phyloP scores from a whole-genome alignment of 2,329 filamentous ascomycete genomes.

The Cladophialophora immunda region DNA sequence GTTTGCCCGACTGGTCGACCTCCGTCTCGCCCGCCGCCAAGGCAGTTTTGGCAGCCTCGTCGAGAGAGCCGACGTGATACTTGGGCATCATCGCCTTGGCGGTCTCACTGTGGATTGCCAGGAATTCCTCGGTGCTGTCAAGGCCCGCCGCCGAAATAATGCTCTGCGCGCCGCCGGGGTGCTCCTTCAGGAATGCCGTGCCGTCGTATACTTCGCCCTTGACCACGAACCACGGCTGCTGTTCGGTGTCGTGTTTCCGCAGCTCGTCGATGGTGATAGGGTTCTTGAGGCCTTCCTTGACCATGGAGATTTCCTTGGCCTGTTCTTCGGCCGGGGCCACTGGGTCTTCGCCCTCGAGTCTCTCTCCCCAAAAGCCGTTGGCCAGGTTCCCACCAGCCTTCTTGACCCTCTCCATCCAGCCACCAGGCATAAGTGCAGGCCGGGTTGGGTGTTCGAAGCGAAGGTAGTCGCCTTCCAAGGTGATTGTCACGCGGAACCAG shows the following conservation, averaged over 20 bases:
- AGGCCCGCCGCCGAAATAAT: constrained; percentile 83
- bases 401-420: constrained; percentile 95
- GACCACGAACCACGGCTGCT: constrained; percentile 85
- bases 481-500: constrained; percentile 85
- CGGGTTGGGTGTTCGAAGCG: constrained; percentile 90
- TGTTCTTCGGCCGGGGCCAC: constrained; percentile 58
- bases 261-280: constrained; percentile 76
- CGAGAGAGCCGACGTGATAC: constrained; percentile 84
- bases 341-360: constrained; percentile 61
- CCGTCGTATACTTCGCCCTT: constrained; percentile 91
- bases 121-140: constrained; percentile 87
- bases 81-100: constrained; percentile 87
- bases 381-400: constrained; percentile 79
- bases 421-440: constrained; percentile 76
- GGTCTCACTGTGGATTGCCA: constrained; percentile 91
- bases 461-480: constrained; percentile 69
- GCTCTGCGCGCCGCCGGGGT: constrained; percentile 86
- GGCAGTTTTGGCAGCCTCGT: constrained; percentile 64
- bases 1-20: constrained; percentile 51
- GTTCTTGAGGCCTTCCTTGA: constrained; percentile 69
- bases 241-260: constrained; percentile 69
- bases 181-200: constrained; percentile 78
- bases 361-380: constrained; percentile 88
- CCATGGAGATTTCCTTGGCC: constrained; percentile 78
- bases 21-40: constrained; percentile 60